Percentiles rank a stretch among this genome's conserved stretches.
phyloP scores from a whole-genome alignment of 106 monocot species.

The Dioscorea zingiberensis region DNA sequence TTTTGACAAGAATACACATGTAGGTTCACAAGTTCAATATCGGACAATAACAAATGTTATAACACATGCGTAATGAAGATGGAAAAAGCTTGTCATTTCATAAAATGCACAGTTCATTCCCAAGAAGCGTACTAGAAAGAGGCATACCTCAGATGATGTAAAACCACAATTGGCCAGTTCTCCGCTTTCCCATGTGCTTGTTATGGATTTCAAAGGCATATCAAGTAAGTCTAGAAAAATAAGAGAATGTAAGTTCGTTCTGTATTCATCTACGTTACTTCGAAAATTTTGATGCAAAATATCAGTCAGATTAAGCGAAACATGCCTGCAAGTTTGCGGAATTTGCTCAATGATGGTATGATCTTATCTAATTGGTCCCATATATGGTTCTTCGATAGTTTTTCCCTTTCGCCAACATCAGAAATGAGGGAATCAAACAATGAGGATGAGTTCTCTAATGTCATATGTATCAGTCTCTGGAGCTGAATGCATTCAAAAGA shows the following conservation, averaged over 20 bases:
- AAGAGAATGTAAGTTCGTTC: conserved; percentile 9
- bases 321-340: conserved; percentile 80
- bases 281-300: conserved; percentile 1
- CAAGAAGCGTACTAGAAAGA: neutral
- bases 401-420: conserved; percentile 29
- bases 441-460: conserved; percentile 61
- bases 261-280: neutral
- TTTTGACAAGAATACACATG: neutral
- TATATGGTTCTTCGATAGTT: conserved; percentile 12
- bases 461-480: conserved; percentile 70
- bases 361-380: conserved; percentile 35
- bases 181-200: conserved; percentile 72
- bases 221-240: conserved; percentile 65
- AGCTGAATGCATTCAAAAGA: conserved; percentile 45
- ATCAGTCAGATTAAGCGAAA: neutral
- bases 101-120: neutral
- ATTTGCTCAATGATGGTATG: conserved; percentile 61
- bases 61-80: neutral
- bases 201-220: conserved; percentile 88
- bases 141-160: conserved; percentile 71
- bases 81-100: neutral
- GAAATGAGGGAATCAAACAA: conserved; percentile 43
- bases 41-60: neutral
- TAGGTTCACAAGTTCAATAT: no score
- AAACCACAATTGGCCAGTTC: conserved; percentile 67